A percentile compares a stretch with the other conserved stretches of the same genome.
Conservation (phyloP, 306 rosid species). For the Rubus parviflorus region DNA sequence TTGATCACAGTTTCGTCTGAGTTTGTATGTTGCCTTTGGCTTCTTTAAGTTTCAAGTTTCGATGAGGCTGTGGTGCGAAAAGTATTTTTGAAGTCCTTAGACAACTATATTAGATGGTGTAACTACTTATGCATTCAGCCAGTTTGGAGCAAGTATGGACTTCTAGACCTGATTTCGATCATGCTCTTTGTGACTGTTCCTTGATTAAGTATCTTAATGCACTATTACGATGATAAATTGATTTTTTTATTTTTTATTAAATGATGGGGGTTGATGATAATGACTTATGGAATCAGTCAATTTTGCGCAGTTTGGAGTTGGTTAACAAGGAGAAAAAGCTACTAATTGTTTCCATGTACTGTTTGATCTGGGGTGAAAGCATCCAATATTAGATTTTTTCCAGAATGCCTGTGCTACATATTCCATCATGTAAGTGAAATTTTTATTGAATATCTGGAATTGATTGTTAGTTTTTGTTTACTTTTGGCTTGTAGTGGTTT, state of each 20-base stretch:
- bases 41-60: neutral
- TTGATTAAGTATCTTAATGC: conserved; percentile 9
- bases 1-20: neutral
- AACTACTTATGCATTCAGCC: conserved; percentile 77
- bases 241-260: neutral
- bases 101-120: conserved; percentile 87
- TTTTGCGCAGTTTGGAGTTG: conserved; percentile 57
- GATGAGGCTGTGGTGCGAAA: conserved; percentile 69
- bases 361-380: conserved; percentile 97
- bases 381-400: conserved; percentile 83
- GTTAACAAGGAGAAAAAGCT: conserved; percentile 72
- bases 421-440: conserved; percentile 85
- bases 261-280: conserved; percentile 6
- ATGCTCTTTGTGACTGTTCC: conserved; percentile 10
- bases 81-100: conserved; percentile 70
- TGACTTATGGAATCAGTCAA: conserved; percentile 10
- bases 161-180: conserved; percentile 6
- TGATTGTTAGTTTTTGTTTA: conserved; percentile 1
- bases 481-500: neutral
- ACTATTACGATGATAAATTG: neutral
- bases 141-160: conserved; percentile 81
- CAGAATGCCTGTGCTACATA: conserved; percentile 99
- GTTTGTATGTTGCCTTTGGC: neutral
- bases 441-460: neutral
- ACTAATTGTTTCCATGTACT: conserved; percentile 66